Percentiles rank a stretch among this genome's conserved stretches.
Conservation (phyloP, 768 basidiomycete genomes). For the Coprinellus aureogranulatus region DNA sequence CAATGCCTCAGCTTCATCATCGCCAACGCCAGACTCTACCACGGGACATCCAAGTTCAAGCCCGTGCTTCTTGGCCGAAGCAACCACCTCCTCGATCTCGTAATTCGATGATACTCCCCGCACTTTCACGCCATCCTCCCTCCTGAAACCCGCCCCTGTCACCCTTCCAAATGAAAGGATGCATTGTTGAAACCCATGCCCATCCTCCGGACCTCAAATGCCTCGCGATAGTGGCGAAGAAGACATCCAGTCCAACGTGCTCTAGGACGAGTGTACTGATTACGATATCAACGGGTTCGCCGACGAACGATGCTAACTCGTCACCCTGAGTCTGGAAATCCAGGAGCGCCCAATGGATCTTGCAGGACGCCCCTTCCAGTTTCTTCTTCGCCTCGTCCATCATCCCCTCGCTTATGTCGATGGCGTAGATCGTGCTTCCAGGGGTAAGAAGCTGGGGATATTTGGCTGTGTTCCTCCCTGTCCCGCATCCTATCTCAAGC, state of each 20-base stretch:
- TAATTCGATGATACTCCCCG: neutral
- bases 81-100: slow-evolving; percentile 4
- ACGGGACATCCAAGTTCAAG: slow-evolving; percentile 5
- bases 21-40: slow-evolving; percentile 6
- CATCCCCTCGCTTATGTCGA: slow-evolving; percentile 11
- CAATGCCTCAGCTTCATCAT: slow-evolving; percentile 3
- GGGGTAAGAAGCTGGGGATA: neutral
- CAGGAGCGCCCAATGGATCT: slow-evolving; percentile 6
- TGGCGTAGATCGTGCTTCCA: slow-evolving; percentile 10
- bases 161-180: slow-evolving; percentile 5
- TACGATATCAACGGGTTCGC: slow-evolving; percentile 3
- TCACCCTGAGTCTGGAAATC: slow-evolving; percentile 5
- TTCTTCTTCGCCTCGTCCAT: slow-evolving; percentile 6
- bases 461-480: neutral
- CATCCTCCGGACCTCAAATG: slow-evolving; percentile 7
- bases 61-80: neutral
- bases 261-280: slow-evolving; percentile 13
- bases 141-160: slow-evolving; percentile 3
- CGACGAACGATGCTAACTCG: slow-evolving; percentile 6
- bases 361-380: neutral
- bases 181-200: slow-evolving; percentile 13
- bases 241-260: slow-evolving; percentile 7
- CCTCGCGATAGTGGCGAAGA: slow-evolving; percentile 1
- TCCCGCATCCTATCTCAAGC: neutral
- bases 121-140: neutral